Evolutionary conservation across 2,329 filamentous ascomycete genomes (phyloP), one percentile per base, ranked within the genome.

Genomic region (Aschersonia sp.): DNA sequence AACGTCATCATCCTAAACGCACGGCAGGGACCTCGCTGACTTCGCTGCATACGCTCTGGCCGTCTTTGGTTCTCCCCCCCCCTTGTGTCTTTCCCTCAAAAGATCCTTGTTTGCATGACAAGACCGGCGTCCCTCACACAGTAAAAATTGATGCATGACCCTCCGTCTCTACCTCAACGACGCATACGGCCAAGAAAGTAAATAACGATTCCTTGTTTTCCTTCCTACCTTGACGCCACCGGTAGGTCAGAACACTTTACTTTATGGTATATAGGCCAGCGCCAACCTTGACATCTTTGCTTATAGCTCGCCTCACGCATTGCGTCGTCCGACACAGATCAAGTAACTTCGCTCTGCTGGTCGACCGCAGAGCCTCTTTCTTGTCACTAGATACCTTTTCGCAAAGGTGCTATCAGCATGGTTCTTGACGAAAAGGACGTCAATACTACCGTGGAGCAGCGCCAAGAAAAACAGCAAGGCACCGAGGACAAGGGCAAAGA

Each of bases 361-460:
- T 49, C 44, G 40, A 42, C 28, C 40, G 4, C 43, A n/a, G 12
- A 38, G 12, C 32, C 7, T 38, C 7, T 12, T 12, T 38, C 12
- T 12, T 12, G 3, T 3, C 7, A 3, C 32, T 9, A 38, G 12
- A 38, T 38, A 12, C 12, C 32, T 12, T 38, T 12, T 9, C 12
- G 7, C 7, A 9, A 7, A 38, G 32, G 32, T 38, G 32, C 32
- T 42, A 75, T 75, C 51, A 53, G 65, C 63, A 77, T 72, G 65
- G 68, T 82, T 56, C 80, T 87, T 65, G 68, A 71, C 56, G 69
- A 76, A 59, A 80, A 80, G 67, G 80, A 85, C 68, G 71, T 75
- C 67, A 86, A 86, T 67, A 70, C 70, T 51, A 53, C 71, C 53
- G 65, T 76, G 54, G 48, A 50, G 42, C 50, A 55, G 46, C 59